Evolutionary conservation across 768 basidiomycete genomes (phyloP), one percentile per base, ranked within the genome.

Genomic region (Terana coerulea): DNA sequence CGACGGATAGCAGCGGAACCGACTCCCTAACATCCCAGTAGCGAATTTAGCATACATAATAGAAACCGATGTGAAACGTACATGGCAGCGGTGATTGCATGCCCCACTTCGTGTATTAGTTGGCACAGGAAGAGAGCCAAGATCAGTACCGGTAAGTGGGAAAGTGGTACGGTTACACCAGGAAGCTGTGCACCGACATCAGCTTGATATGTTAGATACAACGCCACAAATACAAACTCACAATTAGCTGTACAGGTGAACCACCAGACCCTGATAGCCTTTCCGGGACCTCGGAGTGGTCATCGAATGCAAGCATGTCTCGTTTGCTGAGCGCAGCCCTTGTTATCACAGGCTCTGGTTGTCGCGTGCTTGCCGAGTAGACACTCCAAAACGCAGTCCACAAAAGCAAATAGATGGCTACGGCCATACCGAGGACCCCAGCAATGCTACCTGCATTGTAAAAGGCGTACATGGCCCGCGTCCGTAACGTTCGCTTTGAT

Each of bases 51-150:
- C n/a, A n/a, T n/a, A n/a, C n/a, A 1, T 25, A 37, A 33, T 34
- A 17, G 28, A 34, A 15, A 14, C 17, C 42, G 10, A 15, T 10
- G 1, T 9, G 19, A 36, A 19, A 68, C 87, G 62, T 66, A 91
- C 88, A 86, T 61, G 17, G 89, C 86, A 11, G 85, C 91, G 8
- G 83, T 72, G 37, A 92, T 61, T 11, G 84, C 87, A 65, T 95
- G 91, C 5, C 91, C 91, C 0, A 78, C 65, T 68, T 95, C 91
- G 57, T 94, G 91, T 17, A 88, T 63, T n/a, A 84, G 58, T 65
- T 92, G 91, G 48, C 78, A 76, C 8, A 79, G 21, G 40, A 84
- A 72, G 14, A 93, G 73, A 0, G 84, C 76, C 5, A 78, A 28
- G 6, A 92, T 57, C 42, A 93, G 78, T 14, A 83, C 56, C 4